Conservation (phyloP, 257 asterid genomes). For the Rauvolfia tetraphylla region DNA sequence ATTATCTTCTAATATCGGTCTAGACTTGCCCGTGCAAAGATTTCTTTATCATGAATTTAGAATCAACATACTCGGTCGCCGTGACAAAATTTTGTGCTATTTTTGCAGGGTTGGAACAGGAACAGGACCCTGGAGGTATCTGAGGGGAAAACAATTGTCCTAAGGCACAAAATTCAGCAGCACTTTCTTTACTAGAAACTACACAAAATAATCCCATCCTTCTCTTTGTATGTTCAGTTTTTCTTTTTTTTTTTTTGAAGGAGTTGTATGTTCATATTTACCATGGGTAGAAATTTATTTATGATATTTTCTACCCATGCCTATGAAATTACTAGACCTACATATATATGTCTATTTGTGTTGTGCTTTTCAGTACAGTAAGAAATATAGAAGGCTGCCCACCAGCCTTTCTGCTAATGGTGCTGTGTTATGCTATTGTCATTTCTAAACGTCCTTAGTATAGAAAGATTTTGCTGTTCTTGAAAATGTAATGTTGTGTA, state of each 20-base stretch:
- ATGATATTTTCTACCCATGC: not conserved
- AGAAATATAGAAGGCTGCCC: not conserved
- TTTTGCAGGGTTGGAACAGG: constrained; percentile 80
- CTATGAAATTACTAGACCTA: not conserved
- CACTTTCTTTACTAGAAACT: constrained; percentile 5
- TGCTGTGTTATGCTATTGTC: too few species aligned
- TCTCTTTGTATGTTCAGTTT: not conserved
- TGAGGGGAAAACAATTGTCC: constrained; percentile 26
- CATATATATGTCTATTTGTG: not conserved
- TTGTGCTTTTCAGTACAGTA: not conserved
- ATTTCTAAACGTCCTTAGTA: too few species aligned
- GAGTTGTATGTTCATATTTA: too few species aligned
- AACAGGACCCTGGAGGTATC: constrained; percentile 89
- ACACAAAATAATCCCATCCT: not conserved
- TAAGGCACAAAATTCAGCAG: constrained; percentile 12
- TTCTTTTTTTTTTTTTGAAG: too few species aligned
- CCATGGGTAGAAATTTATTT: not conserved
- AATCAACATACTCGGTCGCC: not conserved
- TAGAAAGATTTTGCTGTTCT: too few species aligned
- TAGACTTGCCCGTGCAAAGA: too few species aligned
- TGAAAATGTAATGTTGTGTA: too few species aligned
- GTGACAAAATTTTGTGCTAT: not conserved
- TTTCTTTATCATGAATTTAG: not conserved
- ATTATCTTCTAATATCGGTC: too few species aligned
- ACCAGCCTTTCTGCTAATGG: not conserved